Evolutionary conservation across 1,139 yeast species (phyloP), one percentile per base, ranked within the genome.

Genomic region (Suhomyces kunorum): DNA sequence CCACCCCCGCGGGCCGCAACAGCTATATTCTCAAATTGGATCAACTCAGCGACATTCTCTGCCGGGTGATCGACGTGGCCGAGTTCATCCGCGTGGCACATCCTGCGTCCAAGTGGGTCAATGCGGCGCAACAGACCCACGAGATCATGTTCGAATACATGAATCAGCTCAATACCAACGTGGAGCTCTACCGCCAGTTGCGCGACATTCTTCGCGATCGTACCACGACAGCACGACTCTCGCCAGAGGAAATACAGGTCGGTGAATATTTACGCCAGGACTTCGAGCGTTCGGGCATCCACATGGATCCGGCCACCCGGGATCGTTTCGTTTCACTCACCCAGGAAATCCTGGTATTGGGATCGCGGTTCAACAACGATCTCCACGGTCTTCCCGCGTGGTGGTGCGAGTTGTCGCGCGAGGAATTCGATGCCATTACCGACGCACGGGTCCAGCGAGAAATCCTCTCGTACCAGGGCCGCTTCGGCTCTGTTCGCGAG

Each of bases 11-110:
- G 14, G 87, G 83, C 1, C 62, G 77, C 35, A 54, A 67, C 25
- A 61, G 68, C 11, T 87, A 80, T 45, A 79, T 92, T 39, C 57
- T 80, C 38, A 80, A 81, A 39, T 65, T 92, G 45, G 99, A 92
- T 59, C 81, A 89, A 49, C 66, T 94, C 31, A 86, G 96, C 53
- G 98, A 92, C 59, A 77, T 86, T 15, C 64, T 92, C 31, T 92
- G 99, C 59, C 78, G 96, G 45, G 98, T 88, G 7, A 90, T 92
- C 32, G 99, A 92, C 60, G 78, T 90, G 40, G 94, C 96, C 19
- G 98, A 92, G 51, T 92, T 92, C 62, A 80, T 94, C 19, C 71
- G 98, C 39, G 90, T 89, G 36, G 81, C 84, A 1, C 98, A 92
- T 59, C 97, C 98, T 0, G 77, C 83, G 47, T 69, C 70, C 37